Evolutionary conservation across 2,329 filamentous ascomycete genomes (phyloP), one percentile per base, ranked within the genome.

Genomic region (Epichloe sibirici): DNA sequence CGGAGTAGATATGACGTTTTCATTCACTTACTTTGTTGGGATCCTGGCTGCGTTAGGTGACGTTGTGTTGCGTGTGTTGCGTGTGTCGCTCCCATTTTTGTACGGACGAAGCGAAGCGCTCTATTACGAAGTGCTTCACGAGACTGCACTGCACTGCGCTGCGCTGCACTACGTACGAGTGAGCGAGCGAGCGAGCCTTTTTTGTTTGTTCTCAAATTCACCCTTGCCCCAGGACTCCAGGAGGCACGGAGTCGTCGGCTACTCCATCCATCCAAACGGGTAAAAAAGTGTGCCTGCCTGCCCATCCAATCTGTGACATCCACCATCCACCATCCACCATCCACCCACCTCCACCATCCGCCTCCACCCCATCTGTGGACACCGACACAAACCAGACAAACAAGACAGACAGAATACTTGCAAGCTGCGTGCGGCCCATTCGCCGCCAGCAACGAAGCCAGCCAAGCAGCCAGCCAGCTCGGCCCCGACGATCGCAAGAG

Each of bases 401-500:
- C 0, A 8, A 31, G 28, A 31, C 28, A 31, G 28, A 31, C 28
- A 31, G 3, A 31, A n/a, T n/a, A n/a, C 23, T 31, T 31, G 28
- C 28, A 31, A 4, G 28, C 28, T 31, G 28, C 17, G 17, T 17
- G 17, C 17, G 17, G 17, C 17, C 17, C 17, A 17, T 17, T 17
- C 17, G 17, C 17, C 15, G 17, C 40, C 17, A 43, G 23, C 17
- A 42, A 37, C 38, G 38, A 50, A 35, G 17, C n/a, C 31, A 28
- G 12, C 39, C 11, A 40, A 40, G 15, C 39, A 35, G 28, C 25
- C n/a, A 40, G 39, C 28, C 40, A 50, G 21, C 21, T 15, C 37
- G 49, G 45, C 17, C 44, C 48, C 43, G 44, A 53, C 52, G 44
- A 48, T 47, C 48, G 52, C 44, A 50, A 51, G 39, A 51, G 40